These are phyloP conservation scores for Phytopythium oedochilum DNA, from an alignment of 352 stramenopile genomes.

Conservation along the genomic window DNA sequence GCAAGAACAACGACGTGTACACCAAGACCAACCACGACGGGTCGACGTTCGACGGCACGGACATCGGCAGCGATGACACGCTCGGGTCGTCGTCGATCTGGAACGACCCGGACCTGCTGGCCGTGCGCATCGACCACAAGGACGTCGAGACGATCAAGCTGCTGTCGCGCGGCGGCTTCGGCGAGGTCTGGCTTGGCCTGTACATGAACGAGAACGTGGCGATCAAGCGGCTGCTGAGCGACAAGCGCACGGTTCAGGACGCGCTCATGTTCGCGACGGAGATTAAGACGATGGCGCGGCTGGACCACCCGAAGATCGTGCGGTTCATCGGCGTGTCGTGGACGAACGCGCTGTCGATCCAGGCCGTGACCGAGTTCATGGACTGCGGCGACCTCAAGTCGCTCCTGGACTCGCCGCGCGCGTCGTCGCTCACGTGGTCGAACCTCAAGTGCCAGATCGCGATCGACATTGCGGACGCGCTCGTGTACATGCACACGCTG, in stretches of 20 bases:
- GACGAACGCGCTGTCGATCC: slow-evolving; percentile 54
- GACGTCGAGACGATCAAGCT: slow-evolving; percentile 52
- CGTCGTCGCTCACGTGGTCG: slow-evolving; percentile 41
- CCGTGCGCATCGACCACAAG: slow-evolving; percentile 47
- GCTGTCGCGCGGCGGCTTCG: slow-evolving; percentile 58
- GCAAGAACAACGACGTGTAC: background rate
- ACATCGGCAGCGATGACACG: slow-evolving; percentile 28
- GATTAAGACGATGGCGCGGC: slow-evolving; percentile 47
- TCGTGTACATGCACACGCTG: slow-evolving; percentile 70
- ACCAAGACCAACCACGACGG: slow-evolving; percentile 21
- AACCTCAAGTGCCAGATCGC: slow-evolving; percentile 68
- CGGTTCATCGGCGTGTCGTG: slow-evolving; percentile 66
- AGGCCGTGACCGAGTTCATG: slow-evolving; percentile 66
- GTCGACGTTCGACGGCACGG: slow-evolving; percentile 19
- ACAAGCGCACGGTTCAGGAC: slow-evolving; percentile 54
- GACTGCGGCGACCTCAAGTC: slow-evolving; percentile 58
- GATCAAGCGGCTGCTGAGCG: slow-evolving; percentile 49
- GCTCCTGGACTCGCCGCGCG: slow-evolving; percentile 32
- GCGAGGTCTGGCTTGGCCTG: slow-evolving; percentile 62
- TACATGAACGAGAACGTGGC: slow-evolving; percentile 68
- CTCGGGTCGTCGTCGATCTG: slow-evolving; percentile 54
- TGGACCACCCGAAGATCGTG: slow-evolving; percentile 68
- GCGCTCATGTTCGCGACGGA: slow-evolving; percentile 53
- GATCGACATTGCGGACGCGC: slow-evolving; percentile 57
- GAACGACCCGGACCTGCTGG: slow-evolving; percentile 57